Evolutionary conservation across 1,139 yeast genomes (phyloP).

Genomic region (Hanseniaspora gamundiae): DNA sequence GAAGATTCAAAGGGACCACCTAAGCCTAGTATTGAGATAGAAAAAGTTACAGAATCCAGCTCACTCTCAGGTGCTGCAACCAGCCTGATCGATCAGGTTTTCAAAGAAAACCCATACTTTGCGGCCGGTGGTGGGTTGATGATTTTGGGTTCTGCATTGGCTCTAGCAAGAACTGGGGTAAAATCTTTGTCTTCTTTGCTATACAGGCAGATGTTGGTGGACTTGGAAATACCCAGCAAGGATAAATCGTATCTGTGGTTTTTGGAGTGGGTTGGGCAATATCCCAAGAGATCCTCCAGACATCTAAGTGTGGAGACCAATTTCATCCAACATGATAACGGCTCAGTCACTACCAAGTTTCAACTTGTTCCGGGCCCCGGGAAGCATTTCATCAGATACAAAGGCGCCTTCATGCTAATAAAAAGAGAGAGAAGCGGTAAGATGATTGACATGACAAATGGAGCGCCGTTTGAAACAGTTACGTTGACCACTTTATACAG

Average conservation of each 20-base stretch:
- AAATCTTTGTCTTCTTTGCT: constrained; percentile 52
- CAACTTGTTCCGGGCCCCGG: constrained; percentile 98
- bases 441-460: constrained; percentile 77
- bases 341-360: constrained; percentile 77
- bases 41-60: background rate
- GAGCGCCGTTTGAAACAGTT: constrained; percentile 92
- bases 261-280: constrained; percentile 89
- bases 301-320: constrained; percentile 86
- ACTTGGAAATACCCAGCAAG: constrained; percentile 83
- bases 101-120: constrained; percentile 76
- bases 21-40: background rate
- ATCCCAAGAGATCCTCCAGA: constrained; percentile 60
- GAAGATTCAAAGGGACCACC: background rate
- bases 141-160: constrained; percentile 82
- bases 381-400: constrained; percentile 72
- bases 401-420: constrained; percentile 81
- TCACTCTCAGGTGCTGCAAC: background rate
- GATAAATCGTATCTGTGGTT: constrained; percentile 95
- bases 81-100: constrained; percentile 37
- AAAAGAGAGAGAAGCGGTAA: constrained; percentile 85
- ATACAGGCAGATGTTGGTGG: constrained; percentile 78
- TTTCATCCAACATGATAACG: constrained; percentile 84
- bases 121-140: constrained; percentile 97
- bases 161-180: constrained; percentile 62
- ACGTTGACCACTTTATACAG: constrained; percentile 80